Base-by-base conservation (phyloP, 2,329 filamentous ascomycete genomes). In the Cladorrhinum sp. region DNA sequence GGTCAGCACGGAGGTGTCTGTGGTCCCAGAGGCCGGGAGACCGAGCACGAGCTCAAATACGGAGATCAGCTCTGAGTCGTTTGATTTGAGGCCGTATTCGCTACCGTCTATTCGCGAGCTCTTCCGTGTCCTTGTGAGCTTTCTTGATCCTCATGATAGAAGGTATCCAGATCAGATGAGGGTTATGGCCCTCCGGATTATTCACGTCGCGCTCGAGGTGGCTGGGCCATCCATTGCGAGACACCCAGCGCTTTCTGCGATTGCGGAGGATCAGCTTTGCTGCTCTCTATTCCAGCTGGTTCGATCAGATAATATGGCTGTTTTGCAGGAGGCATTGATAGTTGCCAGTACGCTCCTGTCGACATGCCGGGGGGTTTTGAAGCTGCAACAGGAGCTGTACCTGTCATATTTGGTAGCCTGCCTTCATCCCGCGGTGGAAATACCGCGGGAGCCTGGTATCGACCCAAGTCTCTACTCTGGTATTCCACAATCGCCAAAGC, bases 271-370 rank as follows among this genome's bases (percentile, higher is more conserved):
- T 73, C 91, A 92, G 23, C 80, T 99, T 23, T 99, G 96, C 73
- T 90, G 91, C 64, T 92, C 96, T 74, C 81, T 99, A 9, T 99
- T 99, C 78, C 96, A 99, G 76, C 84, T 99, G 25, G 93, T 98
- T 45, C 85, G 93, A 61, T 97, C 93, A 5, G 96, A 99, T 69
- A 98, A 96, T 69, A 95, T 98, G 85, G 89, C 91, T 10, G 92
- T 99, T 60, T 79, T 99, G 16, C 92, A 96, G 71, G 93, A 96
- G 73, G 96, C 95, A 2, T 79, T 99, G 20, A 89, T 93, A 62
- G 95, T 99, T 55, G 90, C 93, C 1, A 92, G 92, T 16, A 99
- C 95, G 3, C 77, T 99, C 24, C 78, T 99, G 29, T 90, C 93
- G 25, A 98, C 95, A 0, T 98, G 95, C 70, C 86, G 95, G 64